Percentiles rank a stretch among this genome's conserved stretches.
Evolutionary conservation across 2,329 filamentous ascomycete species (phyloP).

Genomic region (Diaporthe sp.): DNA sequence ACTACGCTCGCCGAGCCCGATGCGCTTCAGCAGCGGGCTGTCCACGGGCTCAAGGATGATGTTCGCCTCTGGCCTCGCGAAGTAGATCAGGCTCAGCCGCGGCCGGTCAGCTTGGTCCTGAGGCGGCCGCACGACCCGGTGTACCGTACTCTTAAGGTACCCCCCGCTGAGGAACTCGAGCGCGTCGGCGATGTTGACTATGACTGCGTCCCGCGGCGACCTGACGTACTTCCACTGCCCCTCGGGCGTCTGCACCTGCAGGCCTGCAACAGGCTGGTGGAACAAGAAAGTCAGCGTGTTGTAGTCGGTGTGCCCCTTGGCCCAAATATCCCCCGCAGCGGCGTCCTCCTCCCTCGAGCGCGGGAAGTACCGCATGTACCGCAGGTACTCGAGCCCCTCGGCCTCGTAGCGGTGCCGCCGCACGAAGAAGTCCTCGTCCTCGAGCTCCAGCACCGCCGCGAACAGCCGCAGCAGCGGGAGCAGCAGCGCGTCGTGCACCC

Average conservation of each 20-base stretch:
- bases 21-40: conserved; percentile 34
- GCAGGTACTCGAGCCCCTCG: conserved; percentile 48
- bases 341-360: conserved; percentile 44
- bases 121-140: conserved; percentile 47
- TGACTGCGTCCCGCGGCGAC: conserved; percentile 54
- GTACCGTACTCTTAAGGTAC: conserved; percentile 48
- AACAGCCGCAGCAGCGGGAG: conserved; percentile 41
- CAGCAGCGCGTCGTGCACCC: conserved; percentile 43
- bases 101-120: conserved; percentile 46
- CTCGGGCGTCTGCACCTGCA: conserved; percentile 62
- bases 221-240: conserved; percentile 50
- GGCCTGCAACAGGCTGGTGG: conserved; percentile 67
- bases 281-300: conserved; percentile 64
- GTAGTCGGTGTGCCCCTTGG: conserved; percentile 48
- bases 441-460: conserved; percentile 47
- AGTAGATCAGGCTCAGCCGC: conserved; percentile 48
- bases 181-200: conserved; percentile 62
- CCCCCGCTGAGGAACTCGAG: conserved; percentile 57
- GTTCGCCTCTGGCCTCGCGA: conserved; percentile 47
- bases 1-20: conserved; percentile 41
- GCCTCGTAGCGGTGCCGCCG: conserved; percentile 47
- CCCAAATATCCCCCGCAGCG: conserved; percentile 44
- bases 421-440: conserved; percentile 47
- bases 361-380: conserved; percentile 49
- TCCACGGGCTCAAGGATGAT: conserved; percentile 45